phyloP scores from a whole-genome alignment of 139 green algal genomes.

The Ettlia oleoabundans region DNA sequence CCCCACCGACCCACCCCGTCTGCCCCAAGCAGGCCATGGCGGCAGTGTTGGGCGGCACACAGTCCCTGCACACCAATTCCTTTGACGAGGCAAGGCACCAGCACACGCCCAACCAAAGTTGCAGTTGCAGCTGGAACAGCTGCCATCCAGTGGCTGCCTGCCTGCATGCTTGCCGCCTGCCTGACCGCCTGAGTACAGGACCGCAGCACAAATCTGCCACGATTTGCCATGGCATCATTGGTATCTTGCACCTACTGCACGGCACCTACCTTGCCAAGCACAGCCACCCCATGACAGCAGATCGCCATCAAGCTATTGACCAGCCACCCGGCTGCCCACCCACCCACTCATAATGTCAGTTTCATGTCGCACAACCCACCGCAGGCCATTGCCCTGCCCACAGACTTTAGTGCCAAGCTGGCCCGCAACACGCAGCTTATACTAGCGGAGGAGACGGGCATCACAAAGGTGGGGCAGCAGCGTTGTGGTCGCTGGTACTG shows the following conservation, averaged over 20 bases:
- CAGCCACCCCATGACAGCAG: no score
- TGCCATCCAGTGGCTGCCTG: neutral
- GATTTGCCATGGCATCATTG: no score
- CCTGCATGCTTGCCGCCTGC: no score
- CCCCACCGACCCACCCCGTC: conserved; percentile 8
- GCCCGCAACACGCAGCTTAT: conserved; percentile 79
- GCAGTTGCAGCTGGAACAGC: neutral
- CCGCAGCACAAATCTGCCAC: no score
- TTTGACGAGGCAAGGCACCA: conserved; percentile 61
- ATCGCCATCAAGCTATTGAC: no score
- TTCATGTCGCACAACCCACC: neutral
- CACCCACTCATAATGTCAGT: neutral
- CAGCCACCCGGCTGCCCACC: neutral
- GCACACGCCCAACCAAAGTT: no score
- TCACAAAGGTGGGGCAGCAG: conserved; percentile 43
- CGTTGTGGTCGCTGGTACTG: no score
- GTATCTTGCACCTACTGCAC: no score
- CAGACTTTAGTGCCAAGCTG: conserved; percentile 63
- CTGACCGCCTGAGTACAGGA: no score
- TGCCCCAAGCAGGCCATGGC: conserved; percentile 55
- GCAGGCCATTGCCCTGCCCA: conserved; percentile 70
- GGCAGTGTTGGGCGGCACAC: conserved; percentile 72
- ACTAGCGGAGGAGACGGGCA: conserved; percentile 67
- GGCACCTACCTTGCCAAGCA: no score
- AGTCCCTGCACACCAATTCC: conserved; percentile 79